phyloP scores from a whole-genome alignment of 176 grass and related monocot species.

The Melocanna baccifera region DNA sequence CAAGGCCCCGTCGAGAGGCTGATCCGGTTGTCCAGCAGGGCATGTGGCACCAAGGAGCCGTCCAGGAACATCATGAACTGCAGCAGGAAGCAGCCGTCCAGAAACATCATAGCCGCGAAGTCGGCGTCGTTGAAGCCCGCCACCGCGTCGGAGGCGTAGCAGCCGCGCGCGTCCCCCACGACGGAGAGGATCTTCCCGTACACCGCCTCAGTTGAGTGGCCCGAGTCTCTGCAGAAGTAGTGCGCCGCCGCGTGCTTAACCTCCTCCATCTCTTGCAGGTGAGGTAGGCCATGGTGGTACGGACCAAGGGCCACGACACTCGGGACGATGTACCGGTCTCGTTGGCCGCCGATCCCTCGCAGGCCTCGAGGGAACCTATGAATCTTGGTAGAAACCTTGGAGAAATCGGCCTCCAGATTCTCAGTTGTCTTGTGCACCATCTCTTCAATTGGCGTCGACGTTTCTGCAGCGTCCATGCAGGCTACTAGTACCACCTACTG shows the following conservation, averaged over 20 bases:
- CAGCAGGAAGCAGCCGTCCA: constrained; percentile 31
- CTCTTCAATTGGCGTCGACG: too few species aligned
- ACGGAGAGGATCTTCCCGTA: not conserved
- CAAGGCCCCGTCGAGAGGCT: too few species aligned
- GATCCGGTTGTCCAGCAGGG: too few species aligned
- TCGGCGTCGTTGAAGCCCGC: not conserved
- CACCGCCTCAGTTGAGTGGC: accelerated
- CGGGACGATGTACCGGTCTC: not conserved
- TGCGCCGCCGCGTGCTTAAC: not conserved
- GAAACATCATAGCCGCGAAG: not conserved
- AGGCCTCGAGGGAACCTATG: not conserved
- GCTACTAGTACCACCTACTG: too few species aligned
- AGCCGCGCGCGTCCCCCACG: not conserved
- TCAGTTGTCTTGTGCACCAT: too few species aligned
- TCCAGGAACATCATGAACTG: not conserved
- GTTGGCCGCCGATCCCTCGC: not conserved
- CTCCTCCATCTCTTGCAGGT: not conserved
- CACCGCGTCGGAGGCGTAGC: not conserved
- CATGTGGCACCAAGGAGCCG: too few species aligned
- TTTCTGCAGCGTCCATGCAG: too few species aligned
- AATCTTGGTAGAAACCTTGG: not conserved
- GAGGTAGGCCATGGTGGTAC: not conserved
- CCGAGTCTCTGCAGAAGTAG: accelerated
- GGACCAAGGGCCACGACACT: constrained; percentile 1
- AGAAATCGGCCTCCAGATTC: too few species aligned